These are phyloP conservation scores for Verticillium nonalfalfae DNA, from an alignment of 2,329 filamentous ascomycete species.

Conservation along the genomic window DNA sequence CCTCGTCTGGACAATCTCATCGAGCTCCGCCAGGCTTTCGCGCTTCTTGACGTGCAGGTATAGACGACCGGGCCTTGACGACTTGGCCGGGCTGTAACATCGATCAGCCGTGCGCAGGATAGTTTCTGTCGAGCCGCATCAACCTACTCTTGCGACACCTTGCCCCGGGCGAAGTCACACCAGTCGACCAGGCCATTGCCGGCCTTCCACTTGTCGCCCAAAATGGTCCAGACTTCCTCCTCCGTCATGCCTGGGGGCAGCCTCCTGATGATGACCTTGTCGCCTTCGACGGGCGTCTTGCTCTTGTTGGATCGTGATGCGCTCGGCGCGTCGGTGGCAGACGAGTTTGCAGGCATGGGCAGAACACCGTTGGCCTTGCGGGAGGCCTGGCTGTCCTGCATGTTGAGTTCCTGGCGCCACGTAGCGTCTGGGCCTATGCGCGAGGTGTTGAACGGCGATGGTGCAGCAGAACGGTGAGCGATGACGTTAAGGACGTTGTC, in stretches of 20 bases:
- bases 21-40: slow-evolving; percentile 59
- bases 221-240: slow-evolving; percentile 62
- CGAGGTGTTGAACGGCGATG: neutral
- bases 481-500: neutral
- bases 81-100: slow-evolving; percentile 65
- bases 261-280: slow-evolving; percentile 80
- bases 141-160: slow-evolving; percentile 76
- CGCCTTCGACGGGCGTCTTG: slow-evolving; percentile 50
- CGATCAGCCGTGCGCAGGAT: slow-evolving; percentile 3
- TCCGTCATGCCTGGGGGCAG: slow-evolving; percentile 82
- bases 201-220: slow-evolving; percentile 76
- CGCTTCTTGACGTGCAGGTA: slow-evolving; percentile 77
- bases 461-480: neutral
- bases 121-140: neutral
- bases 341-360: slow-evolving; percentile 38
- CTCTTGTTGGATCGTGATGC: slow-evolving; percentile 33
- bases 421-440: neutral
- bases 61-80: slow-evolving; percentile 71
- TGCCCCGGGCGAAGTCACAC: slow-evolving; percentile 60
- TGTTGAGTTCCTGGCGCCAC: neutral
- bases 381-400: neutral
- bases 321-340: slow-evolving; percentile 26
- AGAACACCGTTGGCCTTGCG: slow-evolving; percentile 45
- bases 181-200: slow-evolving; percentile 83
- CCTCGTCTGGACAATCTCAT: slow-evolving; percentile 61